phyloP scores from a whole-genome alignment of 108 stramenopile species.

The Cyclostephanos tholiformis region DNA sequence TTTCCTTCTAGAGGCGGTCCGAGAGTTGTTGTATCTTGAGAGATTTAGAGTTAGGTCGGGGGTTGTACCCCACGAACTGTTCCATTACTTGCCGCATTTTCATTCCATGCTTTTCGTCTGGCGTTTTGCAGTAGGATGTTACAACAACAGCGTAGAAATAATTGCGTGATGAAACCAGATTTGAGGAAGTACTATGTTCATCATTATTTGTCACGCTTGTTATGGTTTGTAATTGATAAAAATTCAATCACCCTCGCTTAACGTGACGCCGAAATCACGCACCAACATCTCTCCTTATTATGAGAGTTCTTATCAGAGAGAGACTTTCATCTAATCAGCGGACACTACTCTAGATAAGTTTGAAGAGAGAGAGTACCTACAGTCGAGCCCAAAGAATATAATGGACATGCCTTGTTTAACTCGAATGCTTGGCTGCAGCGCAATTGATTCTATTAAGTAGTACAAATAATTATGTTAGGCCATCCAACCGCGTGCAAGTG shows the following conservation, averaged over 20 bases:
- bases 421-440: slow-evolving; percentile 5
- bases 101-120: not conserved
- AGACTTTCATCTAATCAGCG: too few species aligned
- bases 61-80: not conserved
- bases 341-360: too few species aligned
- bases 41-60: not conserved
- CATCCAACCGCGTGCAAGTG: slow-evolving; percentile 29
- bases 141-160: not conserved
- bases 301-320: too few species aligned
- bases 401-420: not conserved
- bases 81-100: not conserved
- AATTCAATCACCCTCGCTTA: too few species aligned
- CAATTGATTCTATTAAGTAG: slow-evolving; percentile 37
- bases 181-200: not conserved
- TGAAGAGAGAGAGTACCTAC: too few species aligned
- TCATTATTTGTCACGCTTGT: too few species aligned
- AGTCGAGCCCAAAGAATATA: not conserved
- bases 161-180: too few species aligned
- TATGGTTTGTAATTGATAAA: too few species aligned
- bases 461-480: slow-evolving; percentile 27
- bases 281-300: too few species aligned
- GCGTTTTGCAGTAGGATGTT: not conserved
- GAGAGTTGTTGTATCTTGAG: not conserved
- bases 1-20: not conserved
- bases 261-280: too few species aligned